Conservation (phyloP, 2,329 filamentous ascomycete species). For the Ophiostoma piceae region DNA sequence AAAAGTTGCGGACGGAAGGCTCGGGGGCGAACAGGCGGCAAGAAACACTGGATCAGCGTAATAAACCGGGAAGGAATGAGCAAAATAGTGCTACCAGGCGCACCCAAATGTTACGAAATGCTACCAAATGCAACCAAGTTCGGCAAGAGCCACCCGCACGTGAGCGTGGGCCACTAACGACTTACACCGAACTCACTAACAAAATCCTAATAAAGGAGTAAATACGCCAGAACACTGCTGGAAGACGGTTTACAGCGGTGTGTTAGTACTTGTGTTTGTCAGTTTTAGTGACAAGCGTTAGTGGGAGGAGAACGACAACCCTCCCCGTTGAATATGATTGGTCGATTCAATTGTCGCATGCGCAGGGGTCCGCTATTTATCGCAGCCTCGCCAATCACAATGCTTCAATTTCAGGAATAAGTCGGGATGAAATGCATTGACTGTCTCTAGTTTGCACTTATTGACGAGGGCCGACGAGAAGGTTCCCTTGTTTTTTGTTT, state of each 20-base stretch:
- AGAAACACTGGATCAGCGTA: constrained; percentile 18
- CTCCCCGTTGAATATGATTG: not conserved
- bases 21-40: constrained; percentile 21
- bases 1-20: constrained; percentile 20
- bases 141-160: constrained; percentile 7
- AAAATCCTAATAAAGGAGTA: not conserved
- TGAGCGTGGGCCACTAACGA: constrained; percentile 8
- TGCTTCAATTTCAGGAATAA: constrained; percentile 18
- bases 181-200: constrained; percentile 4
- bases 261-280: not conserved
- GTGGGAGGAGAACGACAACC: not conserved
- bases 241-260: not conserved
- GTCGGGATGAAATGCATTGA: constrained; percentile 16
- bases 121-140: not conserved
- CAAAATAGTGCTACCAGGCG: constrained; percentile 17
- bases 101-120: constrained; percentile 6
- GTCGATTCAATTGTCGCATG: not conserved
- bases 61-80: constrained; percentile 22
- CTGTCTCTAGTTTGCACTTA: not conserved
- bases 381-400: constrained; percentile 16
- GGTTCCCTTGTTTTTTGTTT: not conserved
- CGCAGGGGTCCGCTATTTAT: constrained; percentile 5
- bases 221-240: not conserved
- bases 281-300: not conserved
- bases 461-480: not conserved